Evolutionary conservation across 2,329 filamentous ascomycete genomes (phyloP).

Genomic region (Akanthomyces muscarius): DNA sequence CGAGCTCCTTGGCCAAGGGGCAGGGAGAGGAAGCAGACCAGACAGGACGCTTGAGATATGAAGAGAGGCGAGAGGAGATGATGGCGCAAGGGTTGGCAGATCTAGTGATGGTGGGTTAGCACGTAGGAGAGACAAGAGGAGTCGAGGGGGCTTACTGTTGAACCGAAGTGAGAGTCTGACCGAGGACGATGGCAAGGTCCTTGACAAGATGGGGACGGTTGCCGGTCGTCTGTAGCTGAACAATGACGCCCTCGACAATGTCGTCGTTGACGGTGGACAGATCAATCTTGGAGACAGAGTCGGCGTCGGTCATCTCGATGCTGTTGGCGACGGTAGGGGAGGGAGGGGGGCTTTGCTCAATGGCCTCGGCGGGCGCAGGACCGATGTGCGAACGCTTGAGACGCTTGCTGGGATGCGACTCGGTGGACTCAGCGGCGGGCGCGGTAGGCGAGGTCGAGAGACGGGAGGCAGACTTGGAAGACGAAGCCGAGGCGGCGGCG

Average conservation of each 20-base stretch:
- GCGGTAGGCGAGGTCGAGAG: slow-evolving; percentile 17
- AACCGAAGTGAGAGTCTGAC: slow-evolving; percentile 72
- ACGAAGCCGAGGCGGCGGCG: slow-evolving; percentile 44
- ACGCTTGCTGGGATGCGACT: slow-evolving; percentile 56
- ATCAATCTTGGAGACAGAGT: slow-evolving; percentile 42
- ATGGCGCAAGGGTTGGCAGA: slow-evolving; percentile 94
- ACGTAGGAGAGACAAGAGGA: slow-evolving; percentile 19
- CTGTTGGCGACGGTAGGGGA: slow-evolving; percentile 32
- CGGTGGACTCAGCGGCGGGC: slow-evolving; percentile 27
- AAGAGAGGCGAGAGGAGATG: slow-evolving; percentile 84
- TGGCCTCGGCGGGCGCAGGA: slow-evolving; percentile 56
- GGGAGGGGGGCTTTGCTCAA: slow-evolving; percentile 66
- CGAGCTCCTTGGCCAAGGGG: slow-evolving; percentile 87
- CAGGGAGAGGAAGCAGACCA: slow-evolving; percentile 78
- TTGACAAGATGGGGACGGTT: slow-evolving; percentile 95
- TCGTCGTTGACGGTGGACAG: slow-evolving; percentile 86
- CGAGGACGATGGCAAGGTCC: slow-evolving; percentile 78
- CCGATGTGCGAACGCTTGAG: slow-evolving; percentile 72
- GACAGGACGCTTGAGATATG: slow-evolving; percentile 81
- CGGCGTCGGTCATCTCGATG: slow-evolving; percentile 27
- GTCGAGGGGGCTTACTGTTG: slow-evolving; percentile 69
- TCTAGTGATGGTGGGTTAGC: slow-evolving; percentile 46
- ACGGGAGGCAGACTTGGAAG: slow-evolving; percentile 25
- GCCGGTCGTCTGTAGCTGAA: slow-evolving; percentile 81
- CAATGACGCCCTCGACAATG: slow-evolving; percentile 86